A percentile compares a stretch with the other conserved stretches of the same genome.
phyloP scores from a whole-genome alignment of 1,284 basidiomycete species.

The Ceratobasidium sp. region DNA sequence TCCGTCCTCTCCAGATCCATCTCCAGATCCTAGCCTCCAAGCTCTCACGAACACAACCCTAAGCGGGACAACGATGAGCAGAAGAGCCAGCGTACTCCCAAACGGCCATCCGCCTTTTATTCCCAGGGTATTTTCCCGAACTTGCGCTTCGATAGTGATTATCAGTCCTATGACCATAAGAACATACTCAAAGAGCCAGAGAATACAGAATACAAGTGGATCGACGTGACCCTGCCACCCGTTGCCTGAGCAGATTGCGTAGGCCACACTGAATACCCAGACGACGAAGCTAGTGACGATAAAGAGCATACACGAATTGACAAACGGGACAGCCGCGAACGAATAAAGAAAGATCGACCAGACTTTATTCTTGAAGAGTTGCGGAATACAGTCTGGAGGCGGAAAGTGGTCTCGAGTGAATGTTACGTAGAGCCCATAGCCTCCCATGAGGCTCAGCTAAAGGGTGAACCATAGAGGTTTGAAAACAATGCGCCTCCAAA shows the following conservation, averaged over 20 bases:
- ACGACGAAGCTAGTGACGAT: slow-evolving; percentile 31
- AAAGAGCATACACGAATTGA: slow-evolving; percentile 45
- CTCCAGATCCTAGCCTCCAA: slow-evolving; percentile 4
- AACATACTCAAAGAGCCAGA: slow-evolving; percentile 38
- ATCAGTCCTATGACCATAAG: slow-evolving; percentile 11
- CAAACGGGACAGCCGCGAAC: slow-evolving; percentile 15
- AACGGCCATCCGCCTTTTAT: slow-evolving; percentile 25
- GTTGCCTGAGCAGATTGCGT: background rate
- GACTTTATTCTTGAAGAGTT: slow-evolving; percentile 18
- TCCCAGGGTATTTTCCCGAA: background rate
- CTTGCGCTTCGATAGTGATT: slow-evolving; percentile 13
- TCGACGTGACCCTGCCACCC: slow-evolving; percentile 26
- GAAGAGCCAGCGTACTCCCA: slow-evolving; percentile 30
- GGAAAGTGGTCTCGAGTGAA: slow-evolving; percentile 15
- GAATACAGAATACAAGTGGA: slow-evolving; percentile 31
- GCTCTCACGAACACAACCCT: slow-evolving; percentile 14
- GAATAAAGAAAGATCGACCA: slow-evolving; percentile 15
- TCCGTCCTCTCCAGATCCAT: background rate
- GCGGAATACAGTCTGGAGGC: slow-evolving; percentile 17
- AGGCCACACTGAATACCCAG: slow-evolving; percentile 19
- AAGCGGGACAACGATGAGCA: slow-evolving; percentile 29
- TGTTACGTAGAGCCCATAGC: slow-evolving; percentile 40
- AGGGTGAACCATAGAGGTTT: slow-evolving; percentile 27
- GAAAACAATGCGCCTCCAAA: slow-evolving; percentile 15
- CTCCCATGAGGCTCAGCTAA: slow-evolving; percentile 39